Evolutionary conservation across 2,329 filamentous ascomycete genomes (phyloP).

Genomic region (Arachnomyces sp.): DNA sequence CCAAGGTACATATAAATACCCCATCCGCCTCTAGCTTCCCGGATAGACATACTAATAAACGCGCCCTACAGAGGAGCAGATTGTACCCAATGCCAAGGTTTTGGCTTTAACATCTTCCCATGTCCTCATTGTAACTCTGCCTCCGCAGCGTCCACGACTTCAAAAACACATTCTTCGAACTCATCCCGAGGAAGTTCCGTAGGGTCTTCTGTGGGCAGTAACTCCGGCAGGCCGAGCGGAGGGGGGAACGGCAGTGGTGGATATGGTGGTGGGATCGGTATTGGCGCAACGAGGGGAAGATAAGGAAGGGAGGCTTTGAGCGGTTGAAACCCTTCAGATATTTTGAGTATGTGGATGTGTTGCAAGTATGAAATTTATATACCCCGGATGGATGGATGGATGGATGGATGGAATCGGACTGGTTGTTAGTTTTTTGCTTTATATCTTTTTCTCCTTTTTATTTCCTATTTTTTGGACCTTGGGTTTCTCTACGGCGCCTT

Average conservation of each 20-base stretch:
- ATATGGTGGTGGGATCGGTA: not conserved
- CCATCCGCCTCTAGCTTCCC: too few relatives aligned
- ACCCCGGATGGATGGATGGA: too few relatives aligned
- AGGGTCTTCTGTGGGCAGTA: not conserved
- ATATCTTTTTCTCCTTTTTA: too few relatives aligned
- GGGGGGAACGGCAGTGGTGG: not conserved
- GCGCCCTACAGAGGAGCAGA: not conserved
- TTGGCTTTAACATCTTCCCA: constrained; percentile 6
- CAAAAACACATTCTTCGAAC: not conserved
- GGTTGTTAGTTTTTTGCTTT: too few relatives aligned
- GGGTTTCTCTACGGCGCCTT: too few relatives aligned
- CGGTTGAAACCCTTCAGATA: not conserved
- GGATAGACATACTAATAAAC: too few relatives aligned
- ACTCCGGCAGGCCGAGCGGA: not conserved
- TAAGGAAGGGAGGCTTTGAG: not conserved
- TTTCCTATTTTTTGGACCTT: too few relatives aligned
- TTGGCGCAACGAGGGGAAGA: not conserved
- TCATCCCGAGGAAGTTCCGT: not conserved
- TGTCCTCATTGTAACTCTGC: constrained; percentile 6
- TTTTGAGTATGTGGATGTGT: not conserved
- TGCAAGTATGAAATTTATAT: not conserved
- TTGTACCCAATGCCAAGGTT: constrained; percentile 8
- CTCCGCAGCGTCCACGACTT: not conserved
- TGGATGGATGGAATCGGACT: too few relatives aligned
- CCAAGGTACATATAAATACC: constrained; percentile 21